These are phyloP conservation scores for Umbilicaria muhlenbergii DNA, from an alignment of 495 filamentous ascomycete genomes.

Conservation along the genomic window DNA sequence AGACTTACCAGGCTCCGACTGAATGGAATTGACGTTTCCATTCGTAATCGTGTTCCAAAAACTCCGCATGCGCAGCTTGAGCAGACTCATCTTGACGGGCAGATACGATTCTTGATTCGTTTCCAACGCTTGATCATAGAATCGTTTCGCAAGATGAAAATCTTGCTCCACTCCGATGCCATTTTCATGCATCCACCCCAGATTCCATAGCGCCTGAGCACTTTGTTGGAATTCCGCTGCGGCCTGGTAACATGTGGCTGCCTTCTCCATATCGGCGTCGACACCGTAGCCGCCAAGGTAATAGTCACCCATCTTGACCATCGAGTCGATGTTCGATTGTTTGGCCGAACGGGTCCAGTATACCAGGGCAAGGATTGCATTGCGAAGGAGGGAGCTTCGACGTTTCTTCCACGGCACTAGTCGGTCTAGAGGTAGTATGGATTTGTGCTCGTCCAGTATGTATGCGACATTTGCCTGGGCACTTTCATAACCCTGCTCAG, in stretches of 20 bases:
- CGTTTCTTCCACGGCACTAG: conserved; percentile 29
- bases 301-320: conserved; percentile 98
- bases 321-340: conserved; percentile 81
- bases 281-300: conserved; percentile 72
- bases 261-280: conserved; percentile 62
- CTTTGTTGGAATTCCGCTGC: conserved; percentile 83
- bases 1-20: conserved; percentile 64
- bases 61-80: conserved; percentile 71
- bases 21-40: conserved; percentile 79
- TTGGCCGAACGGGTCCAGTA: conserved; percentile 95
- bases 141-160: conserved; percentile 92
- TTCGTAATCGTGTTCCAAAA: conserved; percentile 89
- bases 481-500: conserved; percentile 89
- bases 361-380: conserved; percentile 67
- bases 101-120: conserved; percentile 88
- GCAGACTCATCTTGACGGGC: conserved; percentile 75
- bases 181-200: conserved; percentile 99
- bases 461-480: conserved; percentile 92
- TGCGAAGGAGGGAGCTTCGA: conserved; percentile 40
- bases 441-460: conserved; percentile 69
- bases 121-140: conserved; percentile 82
- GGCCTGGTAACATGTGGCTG: conserved; percentile 78
- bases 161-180: conserved; percentile 87
- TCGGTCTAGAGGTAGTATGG: conserved; percentile 35
- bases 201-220: conserved; percentile 90